Conservation (phyloP, 2,329 filamentous ascomycete species). For the Monosporascus sp. region DNA sequence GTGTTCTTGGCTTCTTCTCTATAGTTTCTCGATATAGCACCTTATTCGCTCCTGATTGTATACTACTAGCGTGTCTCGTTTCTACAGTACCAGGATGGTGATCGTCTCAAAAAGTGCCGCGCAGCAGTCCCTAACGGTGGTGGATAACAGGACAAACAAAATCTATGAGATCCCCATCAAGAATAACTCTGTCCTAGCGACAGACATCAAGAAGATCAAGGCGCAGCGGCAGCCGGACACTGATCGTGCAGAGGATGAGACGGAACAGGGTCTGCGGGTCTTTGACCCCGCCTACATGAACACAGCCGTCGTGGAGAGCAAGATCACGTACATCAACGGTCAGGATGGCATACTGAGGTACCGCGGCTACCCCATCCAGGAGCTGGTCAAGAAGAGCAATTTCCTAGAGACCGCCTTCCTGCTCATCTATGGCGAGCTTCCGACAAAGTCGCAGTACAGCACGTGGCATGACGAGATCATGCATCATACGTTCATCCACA, state of each 20-base stretch:
- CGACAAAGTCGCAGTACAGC: conserved; percentile 34
- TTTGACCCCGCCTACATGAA: conserved; percentile 50
- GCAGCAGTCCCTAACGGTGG: conserved; percentile 34
- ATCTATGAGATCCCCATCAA: conserved; percentile 44
- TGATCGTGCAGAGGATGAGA: conserved; percentile 40
- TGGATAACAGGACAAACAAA: conserved; percentile 45
- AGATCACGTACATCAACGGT: conserved; percentile 49
- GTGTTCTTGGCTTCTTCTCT: neutral
- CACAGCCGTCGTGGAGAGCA: conserved; percentile 44
- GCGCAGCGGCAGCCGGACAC: conserved; percentile 22
- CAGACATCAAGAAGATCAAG: conserved; percentile 47
- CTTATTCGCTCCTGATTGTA: neutral
- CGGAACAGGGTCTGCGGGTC: conserved; percentile 42
- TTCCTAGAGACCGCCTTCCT: conserved; percentile 46
- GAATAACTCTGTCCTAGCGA: conserved; percentile 44
- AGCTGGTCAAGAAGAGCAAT: conserved; percentile 42
- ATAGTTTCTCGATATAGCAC: neutral
- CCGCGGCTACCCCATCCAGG: conserved; percentile 46
- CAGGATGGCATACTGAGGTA: conserved; percentile 46
- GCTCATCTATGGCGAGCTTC: conserved; percentile 47
- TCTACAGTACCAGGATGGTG: conserved; percentile 17
- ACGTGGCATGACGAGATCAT: conserved; percentile 43
- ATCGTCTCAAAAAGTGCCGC: conserved; percentile 20
- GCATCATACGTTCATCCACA: conserved; percentile 46
- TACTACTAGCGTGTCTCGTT: neutral